A percentile compares a stretch with the other conserved stretches of the same genome.
These are phyloP conservation scores for Vanrija sp. DNA, from an alignment of 1,284 basidiomycete species.

Conservation along the genomic window DNA sequence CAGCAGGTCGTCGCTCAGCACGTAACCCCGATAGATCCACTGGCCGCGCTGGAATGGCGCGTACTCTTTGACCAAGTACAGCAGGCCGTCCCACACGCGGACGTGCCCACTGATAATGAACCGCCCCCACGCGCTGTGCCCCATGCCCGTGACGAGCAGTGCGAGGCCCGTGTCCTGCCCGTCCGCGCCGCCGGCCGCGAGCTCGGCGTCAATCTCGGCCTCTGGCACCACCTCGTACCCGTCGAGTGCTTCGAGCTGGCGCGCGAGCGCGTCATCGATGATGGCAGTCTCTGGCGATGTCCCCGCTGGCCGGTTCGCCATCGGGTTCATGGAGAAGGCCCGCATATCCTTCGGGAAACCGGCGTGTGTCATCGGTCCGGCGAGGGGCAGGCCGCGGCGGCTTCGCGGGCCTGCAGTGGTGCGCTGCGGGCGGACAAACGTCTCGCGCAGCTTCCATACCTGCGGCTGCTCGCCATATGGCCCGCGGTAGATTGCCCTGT, in stretches of 20 bases:
- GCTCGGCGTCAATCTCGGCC: constrained; percentile 30
- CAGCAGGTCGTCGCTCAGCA: constrained; percentile 39
- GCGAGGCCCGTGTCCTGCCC: constrained; percentile 39
- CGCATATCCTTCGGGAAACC: constrained; percentile 38
- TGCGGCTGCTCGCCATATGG: constrained; percentile 56
- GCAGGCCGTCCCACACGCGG: constrained; percentile 54
- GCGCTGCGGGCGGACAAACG: constrained; percentile 41
- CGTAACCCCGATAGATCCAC: constrained; percentile 54
- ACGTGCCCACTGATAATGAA: constrained; percentile 53
- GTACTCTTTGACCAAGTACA: constrained; percentile 54
- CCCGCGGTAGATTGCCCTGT: constrained; percentile 51
- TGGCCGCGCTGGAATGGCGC: constrained; percentile 42
- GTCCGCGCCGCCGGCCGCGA: constrained; percentile 15
- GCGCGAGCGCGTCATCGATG: constrained; percentile 31
- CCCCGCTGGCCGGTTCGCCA: constrained; percentile 3
- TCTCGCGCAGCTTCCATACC: constrained; percentile 55
- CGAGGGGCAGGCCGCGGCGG: constrained; percentile 23
- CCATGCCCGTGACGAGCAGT: constrained; percentile 51
- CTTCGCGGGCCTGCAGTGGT: not conserved
- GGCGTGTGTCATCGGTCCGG: constrained; percentile 43
- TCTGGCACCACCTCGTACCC: constrained; percentile 40
- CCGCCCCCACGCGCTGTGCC: constrained; percentile 54
- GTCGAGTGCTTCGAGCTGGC: constrained; percentile 39
- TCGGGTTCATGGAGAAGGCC: constrained; percentile 14
- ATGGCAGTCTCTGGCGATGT: constrained; percentile 36